Conservation (phyloP, 2,329 filamentous ascomycete genomes). For the Pseudopyrenochaeta lycopersici region DNA sequence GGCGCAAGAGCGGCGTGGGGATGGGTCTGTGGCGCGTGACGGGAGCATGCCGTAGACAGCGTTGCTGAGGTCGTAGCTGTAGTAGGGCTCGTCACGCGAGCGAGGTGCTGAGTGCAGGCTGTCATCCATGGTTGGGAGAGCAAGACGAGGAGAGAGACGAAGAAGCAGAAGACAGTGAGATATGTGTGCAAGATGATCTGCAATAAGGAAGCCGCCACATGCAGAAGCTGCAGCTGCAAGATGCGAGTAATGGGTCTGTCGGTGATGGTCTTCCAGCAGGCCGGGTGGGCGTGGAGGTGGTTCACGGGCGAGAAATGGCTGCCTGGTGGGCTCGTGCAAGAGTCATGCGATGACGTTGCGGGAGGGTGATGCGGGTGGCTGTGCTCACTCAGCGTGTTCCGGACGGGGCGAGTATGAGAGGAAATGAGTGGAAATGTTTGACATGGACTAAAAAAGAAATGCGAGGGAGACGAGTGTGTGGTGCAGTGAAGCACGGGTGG, state of each 20-base stretch:
- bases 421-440: constrained; percentile 5
- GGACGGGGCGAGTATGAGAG: constrained; percentile 2
- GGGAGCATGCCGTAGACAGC: constrained; percentile 26
- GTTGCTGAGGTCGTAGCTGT: constrained; percentile 22
- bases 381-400: constrained; percentile 26
- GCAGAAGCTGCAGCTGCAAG: constrained; percentile 15
- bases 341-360: constrained; percentile 44
- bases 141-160: neutral
- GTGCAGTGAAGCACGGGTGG: neutral
- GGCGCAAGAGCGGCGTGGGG: constrained; percentile 17
- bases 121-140: constrained; percentile 20
- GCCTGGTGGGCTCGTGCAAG: constrained; percentile 33
- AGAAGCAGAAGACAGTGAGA: neutral
- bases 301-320: constrained; percentile 27
- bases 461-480: neutral
- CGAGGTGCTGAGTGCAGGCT: constrained; percentile 14
- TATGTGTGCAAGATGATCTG: constrained; percentile 3
- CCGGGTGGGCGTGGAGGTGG: constrained; percentile 5
- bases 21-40: constrained; percentile 22
- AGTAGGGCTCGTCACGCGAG: constrained; percentile 26
- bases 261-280: constrained; percentile 4
- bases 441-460: constrained; percentile 7
- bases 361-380: constrained; percentile 18
- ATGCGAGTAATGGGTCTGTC: constrained; percentile 26
- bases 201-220: constrained; percentile 19